Percentiles rank a stretch among this genome's conserved stretches.
These are phyloP conservation scores for Diaporthe vaccinii DNA, from an alignment of 2,329 filamentous ascomycete genomes.

Conservation along the genomic window DNA sequence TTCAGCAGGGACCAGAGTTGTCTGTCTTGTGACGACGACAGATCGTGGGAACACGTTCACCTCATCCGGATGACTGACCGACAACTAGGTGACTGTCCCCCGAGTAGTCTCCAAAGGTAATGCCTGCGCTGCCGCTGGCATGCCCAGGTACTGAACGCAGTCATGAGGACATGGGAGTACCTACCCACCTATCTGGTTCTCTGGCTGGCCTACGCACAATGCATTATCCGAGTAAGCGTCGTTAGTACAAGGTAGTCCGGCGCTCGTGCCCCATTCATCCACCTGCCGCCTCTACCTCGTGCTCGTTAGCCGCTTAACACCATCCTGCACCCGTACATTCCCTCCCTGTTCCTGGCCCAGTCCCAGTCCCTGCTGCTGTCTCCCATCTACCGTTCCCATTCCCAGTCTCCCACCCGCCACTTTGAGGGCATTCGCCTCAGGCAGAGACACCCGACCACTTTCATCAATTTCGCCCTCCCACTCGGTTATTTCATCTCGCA, in stretches of 20 bases:
- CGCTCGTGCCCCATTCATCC: slow-evolving; percentile 6
- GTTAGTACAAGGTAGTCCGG: background rate
- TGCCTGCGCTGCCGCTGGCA: background rate
- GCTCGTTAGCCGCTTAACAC: slow-evolving; percentile 13
- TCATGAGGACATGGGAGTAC: slow-evolving; percentile 15
- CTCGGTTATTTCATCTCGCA: background rate
- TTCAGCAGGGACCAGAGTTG: background rate
- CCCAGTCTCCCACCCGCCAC: background rate
- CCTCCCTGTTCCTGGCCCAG: slow-evolving; percentile 2
- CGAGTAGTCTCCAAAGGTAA: background rate
- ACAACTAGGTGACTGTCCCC: background rate
- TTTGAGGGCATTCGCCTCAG: slow-evolving; percentile 15
- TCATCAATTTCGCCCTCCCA: background rate
- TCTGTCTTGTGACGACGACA: slow-evolving; percentile 10
- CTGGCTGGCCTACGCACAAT: background rate
- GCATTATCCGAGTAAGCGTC: slow-evolving; percentile 2
- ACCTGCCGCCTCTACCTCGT: slow-evolving; percentile 15
- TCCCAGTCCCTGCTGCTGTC: background rate
- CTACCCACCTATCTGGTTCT: too few relatives aligned
- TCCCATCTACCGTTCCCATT: background rate
- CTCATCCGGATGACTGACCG: slow-evolving; percentile 13
- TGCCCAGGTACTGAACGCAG: background rate
- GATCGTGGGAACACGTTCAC: background rate
- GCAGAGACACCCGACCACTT: slow-evolving; percentile 14
- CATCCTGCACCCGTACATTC: background rate